phyloP scores from a whole-genome alignment of 768 basidiomycete genomes.

The Termitomyces sp. region DNA sequence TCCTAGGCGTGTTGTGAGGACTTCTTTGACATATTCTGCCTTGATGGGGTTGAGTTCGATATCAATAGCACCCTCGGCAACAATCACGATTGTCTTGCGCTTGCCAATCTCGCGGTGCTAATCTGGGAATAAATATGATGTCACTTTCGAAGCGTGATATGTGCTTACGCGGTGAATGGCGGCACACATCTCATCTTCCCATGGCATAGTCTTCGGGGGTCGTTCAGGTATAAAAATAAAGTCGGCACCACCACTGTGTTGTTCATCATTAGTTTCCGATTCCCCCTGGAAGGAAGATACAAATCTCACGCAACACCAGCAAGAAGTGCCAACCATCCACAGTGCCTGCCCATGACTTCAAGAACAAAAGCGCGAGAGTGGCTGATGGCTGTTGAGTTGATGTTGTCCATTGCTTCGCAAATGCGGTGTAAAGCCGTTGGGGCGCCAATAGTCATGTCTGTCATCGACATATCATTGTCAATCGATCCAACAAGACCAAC shows the following conservation, averaged over 20 bases:
- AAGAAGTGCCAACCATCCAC: conserved; percentile 94
- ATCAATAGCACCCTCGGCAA: conserved; percentile 96
- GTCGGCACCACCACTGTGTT: conserved; percentile 79
- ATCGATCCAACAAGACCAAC: conserved; percentile 99
- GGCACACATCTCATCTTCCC: conserved; percentile 92
- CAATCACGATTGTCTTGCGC: conserved; percentile 97
- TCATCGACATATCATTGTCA: conserved; percentile 99
- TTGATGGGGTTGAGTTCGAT: conserved; percentile 83
- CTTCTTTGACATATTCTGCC: conserved; percentile 86
- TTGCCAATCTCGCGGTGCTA: conserved; percentile 92
- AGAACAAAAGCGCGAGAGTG: conserved; percentile 98
- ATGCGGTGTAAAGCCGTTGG: conserved; percentile 96
- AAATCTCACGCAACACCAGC: conserved; percentile 79
- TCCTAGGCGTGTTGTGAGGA: conserved; percentile 81
- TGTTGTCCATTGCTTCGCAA: conserved; percentile 97
- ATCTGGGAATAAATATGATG: not conserved
- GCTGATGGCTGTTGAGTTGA: conserved; percentile 93
- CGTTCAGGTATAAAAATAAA: conserved; percentile 97
- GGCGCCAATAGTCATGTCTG: conserved; percentile 95
- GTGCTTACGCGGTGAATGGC: conserved; percentile 69
- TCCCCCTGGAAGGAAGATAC: not conserved
- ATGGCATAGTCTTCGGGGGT: conserved; percentile 73
- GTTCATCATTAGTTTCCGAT: not conserved
- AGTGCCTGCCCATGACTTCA: conserved; percentile 99
- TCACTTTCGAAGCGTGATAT: not conserved